These are phyloP conservation scores for Antrodiella citrinella DNA, from an alignment of 768 basidiomycete genomes.

Conservation along the genomic window DNA sequence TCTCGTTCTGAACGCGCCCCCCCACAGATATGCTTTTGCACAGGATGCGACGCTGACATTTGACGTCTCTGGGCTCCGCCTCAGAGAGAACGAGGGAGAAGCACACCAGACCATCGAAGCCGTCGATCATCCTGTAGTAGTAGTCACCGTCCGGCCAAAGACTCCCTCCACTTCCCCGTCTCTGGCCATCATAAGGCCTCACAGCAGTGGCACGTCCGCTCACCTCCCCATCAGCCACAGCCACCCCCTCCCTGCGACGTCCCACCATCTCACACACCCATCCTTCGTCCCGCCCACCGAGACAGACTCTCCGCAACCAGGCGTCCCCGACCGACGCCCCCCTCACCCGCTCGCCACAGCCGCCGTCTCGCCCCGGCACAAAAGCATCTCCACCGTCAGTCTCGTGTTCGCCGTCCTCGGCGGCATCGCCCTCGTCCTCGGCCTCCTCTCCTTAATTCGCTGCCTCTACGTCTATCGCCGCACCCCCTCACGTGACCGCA, in stretches of 20 bases:
- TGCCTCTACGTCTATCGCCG: conserved; percentile 35
- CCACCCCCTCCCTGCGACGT: neutral
- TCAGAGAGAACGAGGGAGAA: neutral
- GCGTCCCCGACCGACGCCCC: conserved; percentile 1
- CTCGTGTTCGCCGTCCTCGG: conserved; percentile 41
- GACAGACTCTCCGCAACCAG: conserved; percentile 1
- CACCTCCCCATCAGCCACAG: neutral
- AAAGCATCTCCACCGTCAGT: conserved; percentile 16
- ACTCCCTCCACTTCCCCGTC: no score
- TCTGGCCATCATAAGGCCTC: no score
- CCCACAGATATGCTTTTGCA: neutral
- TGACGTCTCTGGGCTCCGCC: neutral
- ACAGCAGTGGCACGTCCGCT: neutral
- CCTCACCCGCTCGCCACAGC: conserved; percentile 4
- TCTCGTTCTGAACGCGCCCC: neutral
- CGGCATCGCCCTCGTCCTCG: conserved; percentile 23
- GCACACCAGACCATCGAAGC: neutral
- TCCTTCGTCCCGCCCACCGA: neutral
- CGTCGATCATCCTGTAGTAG: neutral
- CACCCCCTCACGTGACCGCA: conserved; percentile 38
- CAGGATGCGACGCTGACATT: neutral
- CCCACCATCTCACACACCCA: neutral
- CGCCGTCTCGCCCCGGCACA: conserved; percentile 4
- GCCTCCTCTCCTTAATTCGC: conserved; percentile 29
- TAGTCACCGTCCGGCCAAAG: no score